Evolutionary conservation across 768 basidiomycete genomes (phyloP).

Genomic region (Auriscalpium vulgare): DNA sequence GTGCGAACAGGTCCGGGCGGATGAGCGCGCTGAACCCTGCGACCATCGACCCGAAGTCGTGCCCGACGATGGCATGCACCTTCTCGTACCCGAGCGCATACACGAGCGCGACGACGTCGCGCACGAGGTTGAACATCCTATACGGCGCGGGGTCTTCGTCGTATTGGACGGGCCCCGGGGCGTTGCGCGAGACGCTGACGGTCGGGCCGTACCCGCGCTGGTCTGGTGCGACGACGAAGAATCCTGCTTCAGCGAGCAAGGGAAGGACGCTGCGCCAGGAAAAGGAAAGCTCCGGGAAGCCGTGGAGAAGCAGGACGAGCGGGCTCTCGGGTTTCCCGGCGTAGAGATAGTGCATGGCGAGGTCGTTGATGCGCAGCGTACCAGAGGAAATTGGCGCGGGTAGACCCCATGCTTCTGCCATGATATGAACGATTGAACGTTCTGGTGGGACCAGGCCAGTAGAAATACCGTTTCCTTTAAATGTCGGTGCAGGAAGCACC

Average conservation of each 20-base stretch:
- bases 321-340: slow-evolving; percentile 27
- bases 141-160: slow-evolving; percentile 45
- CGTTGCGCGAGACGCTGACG: slow-evolving; percentile 9
- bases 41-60: slow-evolving; percentile 50
- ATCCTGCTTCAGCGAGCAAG: slow-evolving; percentile 43
- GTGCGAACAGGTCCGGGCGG: slow-evolving; percentile 46
- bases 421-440: too few relatives aligned
- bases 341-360: slow-evolving; percentile 46
- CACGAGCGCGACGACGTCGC: slow-evolving; percentile 45
- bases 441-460: too few relatives aligned
- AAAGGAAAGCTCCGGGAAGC: slow-evolving; percentile 60
- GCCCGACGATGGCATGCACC: slow-evolving; percentile 46
- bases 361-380: slow-evolving; percentile 36
- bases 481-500: too few relatives aligned
- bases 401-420: slow-evolving; percentile 3
- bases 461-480: too few relatives aligned
- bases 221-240: slow-evolving; percentile 58
- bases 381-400: slow-evolving; percentile 31
- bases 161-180: slow-evolving; percentile 24
- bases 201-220: slow-evolving; percentile 48
- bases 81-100: slow-evolving; percentile 40
- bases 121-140: slow-evolving; percentile 41
- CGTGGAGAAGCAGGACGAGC: slow-evolving; percentile 52
- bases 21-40: slow-evolving; percentile 47
- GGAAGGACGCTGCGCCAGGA: slow-evolving; percentile 55